Conservation (phyloP, 2,329 filamentous ascomycete species). For the Arthroderma sp. region DNA sequence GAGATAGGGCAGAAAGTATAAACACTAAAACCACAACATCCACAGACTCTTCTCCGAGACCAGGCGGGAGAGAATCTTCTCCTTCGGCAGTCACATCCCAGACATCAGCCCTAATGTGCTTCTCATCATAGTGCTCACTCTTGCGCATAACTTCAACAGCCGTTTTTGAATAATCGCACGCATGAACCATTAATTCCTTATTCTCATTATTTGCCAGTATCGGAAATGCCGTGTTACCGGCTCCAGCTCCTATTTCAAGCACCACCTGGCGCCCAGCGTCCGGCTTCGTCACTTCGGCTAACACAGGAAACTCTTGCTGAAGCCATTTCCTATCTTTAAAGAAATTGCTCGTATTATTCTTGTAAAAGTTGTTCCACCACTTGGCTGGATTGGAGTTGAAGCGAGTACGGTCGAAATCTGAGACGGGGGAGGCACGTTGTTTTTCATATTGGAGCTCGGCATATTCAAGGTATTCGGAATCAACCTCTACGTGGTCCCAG, state of each 20-base stretch:
- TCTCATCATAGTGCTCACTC: constrained; percentile 60
- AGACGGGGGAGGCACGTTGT: constrained; percentile 76
- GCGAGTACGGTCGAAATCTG: constrained; percentile 78
- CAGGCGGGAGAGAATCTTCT: constrained; percentile 52
- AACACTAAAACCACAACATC: constrained; percentile 93
- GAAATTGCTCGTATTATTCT: constrained; percentile 93
- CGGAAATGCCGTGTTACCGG: constrained; percentile 92
- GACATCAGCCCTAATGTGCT: constrained; percentile 72
- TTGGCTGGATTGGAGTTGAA: constrained; percentile 86
- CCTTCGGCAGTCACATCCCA: constrained; percentile 71
- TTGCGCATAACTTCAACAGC: constrained; percentile 84
- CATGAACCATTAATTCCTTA: constrained; percentile 66
- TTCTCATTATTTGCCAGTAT: constrained; percentile 77
- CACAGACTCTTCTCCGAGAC: constrained; percentile 61
- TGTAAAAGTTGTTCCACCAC: constrained; percentile 98
- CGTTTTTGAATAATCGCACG: constrained; percentile 91
- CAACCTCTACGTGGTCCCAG: constrained; percentile 95
- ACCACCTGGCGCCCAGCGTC: constrained; percentile 58
- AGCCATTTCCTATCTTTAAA: constrained; percentile 99
- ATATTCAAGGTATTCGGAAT: constrained; percentile 75
- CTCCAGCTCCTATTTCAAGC: constrained; percentile 86
- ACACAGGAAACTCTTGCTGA: constrained; percentile 82
- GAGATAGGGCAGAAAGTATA: constrained; percentile 86
- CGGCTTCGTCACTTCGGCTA: constrained; percentile 60
- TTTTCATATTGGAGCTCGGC: constrained; percentile 70